A percentile compares a stretch with the other conserved stretches of the same genome.
These are phyloP conservation scores for Trichoderma gamsii DNA, from an alignment of 495 filamentous ascomycete genomes.

Conservation along the genomic window DNA sequence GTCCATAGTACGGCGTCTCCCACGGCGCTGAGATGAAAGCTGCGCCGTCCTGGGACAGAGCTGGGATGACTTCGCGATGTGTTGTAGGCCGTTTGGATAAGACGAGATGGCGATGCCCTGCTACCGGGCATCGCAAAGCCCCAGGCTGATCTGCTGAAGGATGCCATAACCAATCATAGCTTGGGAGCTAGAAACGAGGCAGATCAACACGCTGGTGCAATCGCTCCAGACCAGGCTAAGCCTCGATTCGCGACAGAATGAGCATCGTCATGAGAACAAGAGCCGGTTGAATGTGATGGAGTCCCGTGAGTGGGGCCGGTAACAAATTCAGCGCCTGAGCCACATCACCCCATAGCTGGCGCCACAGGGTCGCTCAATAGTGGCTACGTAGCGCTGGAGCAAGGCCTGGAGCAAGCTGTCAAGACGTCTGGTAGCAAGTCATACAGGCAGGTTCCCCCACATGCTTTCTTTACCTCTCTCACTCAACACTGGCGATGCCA, in stretches of 20 bases:
- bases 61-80: not conserved
- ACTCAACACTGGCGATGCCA: not conserved
- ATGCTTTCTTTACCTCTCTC: not conserved
- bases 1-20: conserved; percentile 46
- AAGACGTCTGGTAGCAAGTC: conserved; percentile 7
- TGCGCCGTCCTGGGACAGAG: conserved; percentile 9
- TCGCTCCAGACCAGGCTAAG: not conserved
- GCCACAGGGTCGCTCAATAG: not conserved
- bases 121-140: conserved; percentile 15
- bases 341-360: not conserved
- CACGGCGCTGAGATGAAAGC: conserved; percentile 24
- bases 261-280: conserved; percentile 5
- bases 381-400: not conserved
- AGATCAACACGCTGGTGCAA: not conserved
- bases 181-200: not conserved
- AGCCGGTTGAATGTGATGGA: not conserved
- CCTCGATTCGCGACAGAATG: conserved; percentile 11
- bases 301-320: not conserved
- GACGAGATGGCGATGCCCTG: conserved; percentile 14
- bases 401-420: conserved; percentile 3
- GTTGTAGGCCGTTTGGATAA: not conserved
- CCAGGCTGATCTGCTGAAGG: conserved; percentile 14
- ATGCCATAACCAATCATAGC: conserved; percentile 4
- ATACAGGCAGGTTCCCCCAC: conserved; percentile 8
- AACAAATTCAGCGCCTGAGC: not conserved